Conservation (phyloP, 1,139 yeast genomes). For the Sugiyamaella grinbergsii region DNA sequence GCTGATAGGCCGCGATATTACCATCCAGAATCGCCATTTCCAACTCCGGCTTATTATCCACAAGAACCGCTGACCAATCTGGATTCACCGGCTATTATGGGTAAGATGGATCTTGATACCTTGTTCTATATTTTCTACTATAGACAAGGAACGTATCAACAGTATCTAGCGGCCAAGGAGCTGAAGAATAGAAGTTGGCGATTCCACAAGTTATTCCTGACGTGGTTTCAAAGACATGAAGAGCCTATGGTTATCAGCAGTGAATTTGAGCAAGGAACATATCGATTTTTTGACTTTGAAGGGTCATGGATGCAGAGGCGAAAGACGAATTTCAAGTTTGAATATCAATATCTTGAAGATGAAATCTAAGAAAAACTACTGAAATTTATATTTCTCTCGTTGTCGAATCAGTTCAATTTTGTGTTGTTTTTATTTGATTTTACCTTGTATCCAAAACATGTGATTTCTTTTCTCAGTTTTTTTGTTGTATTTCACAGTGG, state of each 20-base stretch:
- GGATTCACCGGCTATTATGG: conserved; percentile 52
- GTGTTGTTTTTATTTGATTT: no score
- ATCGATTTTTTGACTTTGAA: conserved; percentile 88
- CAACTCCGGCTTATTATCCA: conserved; percentile 89
- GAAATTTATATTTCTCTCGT: background rate
- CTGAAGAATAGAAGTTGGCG: conserved; percentile 83
- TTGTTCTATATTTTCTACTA: conserved; percentile 91
- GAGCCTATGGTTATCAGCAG: conserved; percentile 52
- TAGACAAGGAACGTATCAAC: conserved; percentile 66
- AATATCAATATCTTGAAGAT: conserved; percentile 49
- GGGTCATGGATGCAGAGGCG: conserved; percentile 87
- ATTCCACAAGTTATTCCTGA: conserved; percentile 71
- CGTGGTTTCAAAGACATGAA: conserved; percentile 79
- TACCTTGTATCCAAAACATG: no score
- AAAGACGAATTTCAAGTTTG: conserved; percentile 67
- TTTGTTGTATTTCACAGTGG: conserved; percentile 7
- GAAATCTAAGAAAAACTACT: conserved; percentile 35
- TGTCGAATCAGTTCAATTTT: background rate
- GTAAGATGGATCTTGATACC: conserved; percentile 83
- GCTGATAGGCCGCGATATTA: conserved; percentile 85
- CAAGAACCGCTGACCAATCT: conserved; percentile 66
- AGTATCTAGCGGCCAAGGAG: conserved; percentile 83
- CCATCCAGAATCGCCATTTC: conserved; percentile 81
- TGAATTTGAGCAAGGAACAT: conserved; percentile 54
- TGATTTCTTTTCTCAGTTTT: no score